A percentile compares a stretch with the other conserved stretches of the same genome.
Evolutionary conservation across 331 rosid species (phyloP).

Genomic region (Acacia pycnantha): DNA sequence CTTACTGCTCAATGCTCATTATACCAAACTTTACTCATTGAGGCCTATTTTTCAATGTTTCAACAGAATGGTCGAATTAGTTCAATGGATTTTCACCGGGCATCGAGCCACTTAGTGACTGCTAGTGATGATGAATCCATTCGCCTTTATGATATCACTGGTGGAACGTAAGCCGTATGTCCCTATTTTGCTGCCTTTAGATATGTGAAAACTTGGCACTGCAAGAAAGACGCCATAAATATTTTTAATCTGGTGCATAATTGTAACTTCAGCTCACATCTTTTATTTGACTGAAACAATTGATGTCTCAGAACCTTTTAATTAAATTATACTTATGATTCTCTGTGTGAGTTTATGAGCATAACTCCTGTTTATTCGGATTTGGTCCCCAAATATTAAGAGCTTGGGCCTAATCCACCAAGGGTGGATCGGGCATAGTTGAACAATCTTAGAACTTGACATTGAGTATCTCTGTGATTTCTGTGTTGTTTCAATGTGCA

Average conservation of each 20-base stretch:
- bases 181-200: conserved; percentile 5
- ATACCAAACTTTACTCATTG: not conserved
- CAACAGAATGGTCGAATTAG: conserved; percentile 83
- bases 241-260: not conserved
- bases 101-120: conserved; percentile 82
- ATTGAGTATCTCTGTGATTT: not conserved
- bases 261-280: not conserved
- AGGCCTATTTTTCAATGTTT: not conserved
- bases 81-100: conserved; percentile 85
- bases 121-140: conserved; percentile 97
- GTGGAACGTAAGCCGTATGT: conserved; percentile 80
- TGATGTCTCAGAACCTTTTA: conserved; percentile 10
- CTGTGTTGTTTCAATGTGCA: not conserved
- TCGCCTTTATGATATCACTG: conserved; percentile 78
- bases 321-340: not conserved
- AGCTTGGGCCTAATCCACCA: too few relatives aligned
- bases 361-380: too few relatives aligned
- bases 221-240: not conserved
- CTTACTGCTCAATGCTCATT: not conserved
- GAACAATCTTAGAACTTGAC: not conserved
- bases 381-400: too few relatives aligned
- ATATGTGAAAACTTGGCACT: not conserved
- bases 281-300: not conserved
- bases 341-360: too few relatives aligned
- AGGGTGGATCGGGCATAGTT: too few relatives aligned